Evolutionary conservation across 768 basidiomycete genomes (phyloP), one percentile per base, ranked within the genome.

Genomic region (Tricholoma sp.): DNA sequence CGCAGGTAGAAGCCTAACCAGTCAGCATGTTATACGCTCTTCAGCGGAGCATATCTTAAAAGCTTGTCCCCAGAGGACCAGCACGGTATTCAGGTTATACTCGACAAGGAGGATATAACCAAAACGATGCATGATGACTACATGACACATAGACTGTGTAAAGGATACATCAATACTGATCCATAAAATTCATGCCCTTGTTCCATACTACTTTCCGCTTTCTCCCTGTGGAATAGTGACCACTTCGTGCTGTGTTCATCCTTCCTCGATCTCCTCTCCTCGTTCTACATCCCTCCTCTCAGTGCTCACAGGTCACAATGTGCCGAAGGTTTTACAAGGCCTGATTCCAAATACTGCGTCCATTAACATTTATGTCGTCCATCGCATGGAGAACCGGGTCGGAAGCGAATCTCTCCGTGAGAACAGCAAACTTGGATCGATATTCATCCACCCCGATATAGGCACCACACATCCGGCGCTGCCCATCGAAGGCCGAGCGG

Each of bases 381-480:
- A 68, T 69, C 5, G 68, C 65, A 39, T 54, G 65, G 6, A 65
- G 50, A 4, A 69, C 66, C 9, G 68, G 32, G 54, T 72, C 69
- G 18, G 74, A 67, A 3, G 72, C 71, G 58, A 84, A 89, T 57
- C 75, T 79, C 68, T 90, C 88, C 33, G 66, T 71, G 6, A 91
- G 74, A 11, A 89, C 86, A 1, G 80, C 77, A 10, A 96, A 74
- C 61, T 86, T 86, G 0, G 93, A 94, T 37, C 80, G 79, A 68
- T 87, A 98, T 67, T 99, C 97, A 68, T 99, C 96, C 11, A 82
- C 76, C 0, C 91, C 91, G 56, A 98, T 82, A 68, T 99, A 99
- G 0, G 96, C 97, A 2, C 96, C 96, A 65, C 96, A 98, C 85
- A 99, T 92, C 1, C 91, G 81, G 3, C 96, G 83, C 68, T 83